phyloP scores from a whole-genome alignment of 1,139 yeast species.

The Cylindricascospora bacillispora region DNA sequence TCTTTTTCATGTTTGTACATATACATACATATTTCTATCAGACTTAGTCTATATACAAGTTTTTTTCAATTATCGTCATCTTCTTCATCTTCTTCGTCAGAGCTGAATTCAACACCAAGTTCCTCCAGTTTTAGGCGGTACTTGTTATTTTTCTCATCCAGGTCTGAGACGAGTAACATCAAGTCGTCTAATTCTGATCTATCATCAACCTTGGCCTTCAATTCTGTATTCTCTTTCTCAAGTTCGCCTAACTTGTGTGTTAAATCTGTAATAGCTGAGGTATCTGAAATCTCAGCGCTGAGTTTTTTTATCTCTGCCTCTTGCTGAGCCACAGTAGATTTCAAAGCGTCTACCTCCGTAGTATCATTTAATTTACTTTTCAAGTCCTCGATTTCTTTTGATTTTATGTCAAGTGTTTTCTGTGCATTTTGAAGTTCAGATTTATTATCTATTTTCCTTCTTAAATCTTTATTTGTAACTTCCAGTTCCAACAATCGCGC shows the following conservation, averaged over 20 bases:
- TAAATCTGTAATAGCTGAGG: too few species aligned
- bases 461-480: constrained; percentile 36
- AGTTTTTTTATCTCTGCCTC: too few species aligned
- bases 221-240: constrained; percentile 8
- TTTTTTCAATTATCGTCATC: constrained; percentile 15
- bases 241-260: constrained; percentile 2
- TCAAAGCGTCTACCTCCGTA: too few species aligned
- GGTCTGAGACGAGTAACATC: constrained; percentile 58
- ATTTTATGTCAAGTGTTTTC: too few species aligned
- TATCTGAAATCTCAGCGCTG: too few species aligned
- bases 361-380: too few species aligned
- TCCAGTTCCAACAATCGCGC: constrained; percentile 62
- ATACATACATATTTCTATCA: too few species aligned
- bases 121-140: constrained; percentile 42
- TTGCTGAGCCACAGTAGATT: too few species aligned
- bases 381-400: background rate
- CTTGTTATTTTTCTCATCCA: constrained; percentile 53
- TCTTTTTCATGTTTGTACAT: too few species aligned
- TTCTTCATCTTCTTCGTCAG: constrained; percentile 41
- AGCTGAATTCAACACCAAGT: constrained; percentile 39
- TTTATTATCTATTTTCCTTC: background rate
- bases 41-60: too few species aligned
- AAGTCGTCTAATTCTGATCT: constrained; percentile 55
- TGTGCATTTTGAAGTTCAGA: background rate
- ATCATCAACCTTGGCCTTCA: constrained; percentile 9